These are phyloP conservation scores for Ambrosia hybrid DNA, from an alignment of 140 eudicot species.

Conservation along the genomic window DNA sequence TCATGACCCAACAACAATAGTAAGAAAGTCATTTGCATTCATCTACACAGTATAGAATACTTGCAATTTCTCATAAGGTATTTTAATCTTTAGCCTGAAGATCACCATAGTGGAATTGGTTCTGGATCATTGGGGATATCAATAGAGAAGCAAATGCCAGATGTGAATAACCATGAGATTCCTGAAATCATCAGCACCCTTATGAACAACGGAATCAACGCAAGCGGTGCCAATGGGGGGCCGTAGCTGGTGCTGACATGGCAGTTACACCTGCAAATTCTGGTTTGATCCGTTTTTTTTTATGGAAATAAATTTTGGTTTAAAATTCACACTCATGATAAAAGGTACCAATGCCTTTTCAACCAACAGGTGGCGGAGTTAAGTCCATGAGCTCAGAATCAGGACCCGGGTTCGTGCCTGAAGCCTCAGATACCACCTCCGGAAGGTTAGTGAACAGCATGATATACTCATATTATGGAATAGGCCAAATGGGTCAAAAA, in stretches of 20 bases:
- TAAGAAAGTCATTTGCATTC: slow-evolving; percentile 36
- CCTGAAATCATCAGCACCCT: slow-evolving; percentile 40
- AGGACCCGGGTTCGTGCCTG: slow-evolving; percentile 41
- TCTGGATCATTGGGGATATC: slow-evolving; percentile 49
- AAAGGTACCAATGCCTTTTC: slow-evolving; percentile 1
- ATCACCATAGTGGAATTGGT: slow-evolving; percentile 45
- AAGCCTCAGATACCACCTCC: slow-evolving; percentile 51
- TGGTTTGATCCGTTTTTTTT: slow-evolving; percentile 37
- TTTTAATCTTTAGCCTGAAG: slow-evolving; percentile 53
- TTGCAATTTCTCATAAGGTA: slow-evolving; percentile 17
- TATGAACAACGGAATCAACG: slow-evolving; percentile 29
- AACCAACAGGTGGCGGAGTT: slow-evolving; percentile 40
- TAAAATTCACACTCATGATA: neutral
- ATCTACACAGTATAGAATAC: neutral
- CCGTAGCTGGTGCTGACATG: slow-evolving; percentile 31
- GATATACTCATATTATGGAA: too few species aligned
- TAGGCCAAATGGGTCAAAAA: slow-evolving; percentile 1
- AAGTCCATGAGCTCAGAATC: slow-evolving; percentile 69
- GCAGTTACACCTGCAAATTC: slow-evolving; percentile 62
- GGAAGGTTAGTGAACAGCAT: slow-evolving; percentile 52
- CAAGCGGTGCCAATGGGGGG: slow-evolving; percentile 34
- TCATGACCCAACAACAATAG: slow-evolving; percentile 45
- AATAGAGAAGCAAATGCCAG: slow-evolving; percentile 44
- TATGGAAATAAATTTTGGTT: neutral
- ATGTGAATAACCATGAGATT: slow-evolving; percentile 26